Percentiles rank a stretch among this genome's conserved stretches.
Conservation (phyloP, 768 basidiomycete species). For the Dentipellis sp. region DNA sequence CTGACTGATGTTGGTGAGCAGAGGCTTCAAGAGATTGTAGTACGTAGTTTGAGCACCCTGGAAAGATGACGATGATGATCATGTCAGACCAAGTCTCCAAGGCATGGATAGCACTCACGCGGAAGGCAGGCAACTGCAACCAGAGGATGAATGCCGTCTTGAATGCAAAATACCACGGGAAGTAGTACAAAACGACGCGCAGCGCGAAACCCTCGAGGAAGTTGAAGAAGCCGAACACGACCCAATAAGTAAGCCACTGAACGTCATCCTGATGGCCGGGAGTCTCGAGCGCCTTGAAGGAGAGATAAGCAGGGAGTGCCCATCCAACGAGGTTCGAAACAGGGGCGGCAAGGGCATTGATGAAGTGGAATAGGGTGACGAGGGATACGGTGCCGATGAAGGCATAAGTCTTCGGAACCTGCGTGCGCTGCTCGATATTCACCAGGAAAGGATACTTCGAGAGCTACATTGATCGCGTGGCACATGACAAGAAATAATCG, state of each 20-base stretch:
- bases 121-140: constrained; percentile 81
- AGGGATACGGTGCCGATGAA: constrained; percentile 65
- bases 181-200: constrained; percentile 78
- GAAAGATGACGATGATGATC: constrained; percentile 3
- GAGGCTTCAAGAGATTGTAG: constrained; percentile 65
- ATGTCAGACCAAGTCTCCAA: background rate
- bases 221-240: constrained; percentile 89
- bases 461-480: constrained; percentile 35
- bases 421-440: constrained; percentile 81
- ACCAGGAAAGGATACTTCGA: constrained; percentile 81
- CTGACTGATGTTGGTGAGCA: constrained; percentile 54
- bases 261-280: constrained; percentile 79
- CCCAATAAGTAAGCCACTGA: constrained; percentile 99
- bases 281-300: constrained; percentile 87
- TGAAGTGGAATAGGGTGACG: constrained; percentile 64
- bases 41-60: constrained; percentile 87
- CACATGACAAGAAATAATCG: constrained; percentile 14
- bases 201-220: constrained; percentile 84
- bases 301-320: constrained; percentile 91
- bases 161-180: constrained; percentile 91
- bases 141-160: constrained; percentile 89
- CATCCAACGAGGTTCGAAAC: constrained; percentile 94
- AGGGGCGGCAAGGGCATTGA: constrained; percentile 84
- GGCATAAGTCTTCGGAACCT: constrained; percentile 87
- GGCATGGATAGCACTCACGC: constrained; percentile 39